Conservation (phyloP, 2,329 filamentous ascomycete genomes). For the Sphaceloma murrayae region DNA sequence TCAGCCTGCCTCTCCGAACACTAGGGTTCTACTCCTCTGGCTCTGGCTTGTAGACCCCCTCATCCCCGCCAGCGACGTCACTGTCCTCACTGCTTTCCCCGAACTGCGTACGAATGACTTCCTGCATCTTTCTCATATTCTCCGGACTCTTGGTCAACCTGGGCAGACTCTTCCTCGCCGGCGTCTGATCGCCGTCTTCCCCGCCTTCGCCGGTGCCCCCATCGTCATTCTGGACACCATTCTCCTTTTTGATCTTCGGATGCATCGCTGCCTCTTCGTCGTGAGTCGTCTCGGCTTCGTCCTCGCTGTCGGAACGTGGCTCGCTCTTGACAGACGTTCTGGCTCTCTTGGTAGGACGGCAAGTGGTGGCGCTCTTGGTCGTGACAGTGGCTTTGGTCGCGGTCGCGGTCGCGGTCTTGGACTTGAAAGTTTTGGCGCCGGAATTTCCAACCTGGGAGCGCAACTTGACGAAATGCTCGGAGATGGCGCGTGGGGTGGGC, state of each 20-base stretch:
- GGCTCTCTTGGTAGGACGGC: no score
- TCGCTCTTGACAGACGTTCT: neutral
- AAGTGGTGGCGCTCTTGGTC: neutral
- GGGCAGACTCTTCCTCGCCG: neutral
- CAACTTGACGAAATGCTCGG: conserved; percentile 19
- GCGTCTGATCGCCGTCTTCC: neutral
- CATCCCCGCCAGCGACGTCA: conserved; percentile 2
- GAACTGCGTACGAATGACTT: neutral
- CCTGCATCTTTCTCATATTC: neutral
- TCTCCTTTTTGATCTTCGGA: conserved; percentile 1
- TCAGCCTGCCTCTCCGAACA: neutral
- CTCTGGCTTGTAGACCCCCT: conserved; percentile 1
- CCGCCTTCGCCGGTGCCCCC: neutral
- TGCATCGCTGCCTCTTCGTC: neutral
- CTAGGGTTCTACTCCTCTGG: neutral
- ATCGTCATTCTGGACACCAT: no score
- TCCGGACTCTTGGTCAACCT: conserved; percentile 13
- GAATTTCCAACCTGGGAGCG: conserved; percentile 4
- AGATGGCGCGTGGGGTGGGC: conserved; percentile 18
- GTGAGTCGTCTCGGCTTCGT: conserved; percentile 3
- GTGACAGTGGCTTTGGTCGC: neutral
- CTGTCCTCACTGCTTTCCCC: conserved; percentile 5
- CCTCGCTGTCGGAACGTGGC: neutral
- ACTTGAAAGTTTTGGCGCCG: neutral
- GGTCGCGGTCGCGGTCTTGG: neutral